Evolutionary conservation across 1,139 yeast genomes (phyloP), one percentile per base, ranked within the genome.

Genomic region (Scheffersomyces cryptocercus): DNA sequence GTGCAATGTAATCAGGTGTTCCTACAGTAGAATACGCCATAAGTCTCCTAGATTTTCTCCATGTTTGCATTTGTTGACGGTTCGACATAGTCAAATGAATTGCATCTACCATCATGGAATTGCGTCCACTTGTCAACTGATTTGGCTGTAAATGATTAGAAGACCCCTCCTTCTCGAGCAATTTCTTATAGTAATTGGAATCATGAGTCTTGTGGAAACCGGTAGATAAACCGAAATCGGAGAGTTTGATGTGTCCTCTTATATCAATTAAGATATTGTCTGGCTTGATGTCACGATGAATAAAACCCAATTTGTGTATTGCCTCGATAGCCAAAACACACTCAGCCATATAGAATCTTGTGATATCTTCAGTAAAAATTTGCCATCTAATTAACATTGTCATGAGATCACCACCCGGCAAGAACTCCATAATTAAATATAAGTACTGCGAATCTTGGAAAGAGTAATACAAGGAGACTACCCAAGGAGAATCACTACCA

Each of bases 21-120:
- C 99, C 99, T 28, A 93, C 99, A 0, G 99, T 93, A 4, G 97
- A 90, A 62, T 93, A 93, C 0, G 99, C 99, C 99, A 95, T 95
- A 44, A 93, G 68, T 55, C 99, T 79, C 59, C 99, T 79, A 14
- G 96, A 88, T 65, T 91, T 90, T 62, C 99, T 82, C 99, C 99
- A 93, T 0, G 99, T 93, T 65, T 95, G 96, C 77, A 95, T 90
- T 65, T 93, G 98, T 64, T 93, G 97, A 55, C 98, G 79, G 62
- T 91, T 91, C 12, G 97, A 86, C 85, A 95, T 89, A 4, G 99
- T 93, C 66, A 93, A 74, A 63, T 89, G 95, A 59, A 93, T 93
- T 1, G 97, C 93, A 64, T 95, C 99, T 38, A 90, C 96, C 83
- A 86, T 81, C 81, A 88, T 85, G 5, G 95, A 84, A 61, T 89